Evolutionary conservation across 139 green algal genomes (phyloP).

Genomic region (Picochlorum sp.): DNA sequence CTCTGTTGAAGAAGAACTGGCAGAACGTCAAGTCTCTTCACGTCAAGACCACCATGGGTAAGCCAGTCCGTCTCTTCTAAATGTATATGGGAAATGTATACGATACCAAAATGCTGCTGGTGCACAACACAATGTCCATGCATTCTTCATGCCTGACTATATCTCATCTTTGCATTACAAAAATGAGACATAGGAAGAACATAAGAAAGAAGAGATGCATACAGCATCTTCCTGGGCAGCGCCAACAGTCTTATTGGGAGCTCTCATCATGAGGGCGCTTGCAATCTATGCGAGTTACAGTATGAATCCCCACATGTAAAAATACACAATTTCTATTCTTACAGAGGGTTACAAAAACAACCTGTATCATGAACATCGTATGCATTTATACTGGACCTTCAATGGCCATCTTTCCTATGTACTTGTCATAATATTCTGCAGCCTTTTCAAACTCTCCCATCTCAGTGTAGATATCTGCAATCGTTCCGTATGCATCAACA

Average conservation of each 20-base stretch:
- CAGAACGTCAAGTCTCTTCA: slow-evolving; percentile 97
- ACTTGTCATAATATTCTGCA: slow-evolving; percentile 79
- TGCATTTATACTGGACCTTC: slow-evolving; percentile 51
- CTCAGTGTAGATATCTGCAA: slow-evolving; percentile 91
- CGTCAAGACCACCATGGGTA: slow-evolving; percentile 97
- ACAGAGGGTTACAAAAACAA: slow-evolving; percentile 6
- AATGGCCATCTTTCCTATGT: slow-evolving; percentile 59
- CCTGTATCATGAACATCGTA: neutral
- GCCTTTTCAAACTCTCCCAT: slow-evolving; percentile 85
- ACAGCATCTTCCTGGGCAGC: neutral
- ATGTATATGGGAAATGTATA: slow-evolving; percentile 8
- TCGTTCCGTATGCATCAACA: slow-evolving; percentile 82
- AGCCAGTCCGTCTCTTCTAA: slow-evolving; percentile 92
- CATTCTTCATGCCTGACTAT: neutral
- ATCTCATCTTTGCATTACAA: too few species aligned
- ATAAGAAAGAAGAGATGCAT: too few species aligned
- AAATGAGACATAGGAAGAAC: too few species aligned
- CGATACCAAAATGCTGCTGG: slow-evolving; percentile 11
- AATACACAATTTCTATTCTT: neutral
- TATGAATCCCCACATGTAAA: slow-evolving; percentile 1
- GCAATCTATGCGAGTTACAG: slow-evolving; percentile 7
- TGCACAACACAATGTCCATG: slow-evolving; percentile 2
- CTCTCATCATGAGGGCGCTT: slow-evolving; percentile 9
- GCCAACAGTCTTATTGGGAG: slow-evolving; percentile 18
- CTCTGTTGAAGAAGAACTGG: slow-evolving; percentile 99